phyloP scores from a whole-genome alignment of 2,329 filamentous ascomycete genomes.

The Orbilia oligospora region DNA sequence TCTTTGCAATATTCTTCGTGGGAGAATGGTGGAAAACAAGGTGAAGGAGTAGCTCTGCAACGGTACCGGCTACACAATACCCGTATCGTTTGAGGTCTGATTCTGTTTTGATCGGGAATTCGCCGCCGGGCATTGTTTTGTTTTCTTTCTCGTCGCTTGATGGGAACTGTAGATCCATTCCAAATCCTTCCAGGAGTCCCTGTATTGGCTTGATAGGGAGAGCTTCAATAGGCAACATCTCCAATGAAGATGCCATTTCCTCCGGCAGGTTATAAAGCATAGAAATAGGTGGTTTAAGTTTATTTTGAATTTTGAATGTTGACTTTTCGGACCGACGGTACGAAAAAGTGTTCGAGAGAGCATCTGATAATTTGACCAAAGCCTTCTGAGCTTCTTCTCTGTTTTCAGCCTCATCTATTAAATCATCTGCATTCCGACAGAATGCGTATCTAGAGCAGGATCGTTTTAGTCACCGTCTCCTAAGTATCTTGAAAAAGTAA shows the following conservation, averaged over 20 bases:
- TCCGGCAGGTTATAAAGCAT: slow-evolving; percentile 64
- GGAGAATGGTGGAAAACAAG: slow-evolving; percentile 75
- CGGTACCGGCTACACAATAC: slow-evolving; percentile 79
- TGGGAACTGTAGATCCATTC: slow-evolving; percentile 76
- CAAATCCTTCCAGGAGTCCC: slow-evolving; percentile 77
- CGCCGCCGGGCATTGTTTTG: background rate
- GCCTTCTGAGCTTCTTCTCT: slow-evolving; percentile 70
- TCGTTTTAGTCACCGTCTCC: slow-evolving; percentile 19
- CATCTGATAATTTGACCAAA: slow-evolving; percentile 27
- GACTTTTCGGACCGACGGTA: slow-evolving; percentile 1
- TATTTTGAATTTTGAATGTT: background rate
- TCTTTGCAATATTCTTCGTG: slow-evolving; percentile 62
- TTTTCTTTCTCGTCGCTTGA: slow-evolving; percentile 61
- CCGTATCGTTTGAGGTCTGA: slow-evolving; percentile 76
- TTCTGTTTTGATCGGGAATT: slow-evolving; percentile 74
- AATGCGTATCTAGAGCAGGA: slow-evolving; percentile 75
- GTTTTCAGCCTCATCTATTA: slow-evolving; percentile 76
- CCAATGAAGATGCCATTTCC: slow-evolving; percentile 65
- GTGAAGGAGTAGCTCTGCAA: slow-evolving; percentile 78
- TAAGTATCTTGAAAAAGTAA: background rate
- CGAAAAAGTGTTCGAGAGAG: slow-evolving; percentile 33
- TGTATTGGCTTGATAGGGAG: slow-evolving; percentile 75
- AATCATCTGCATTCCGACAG: slow-evolving; percentile 80
- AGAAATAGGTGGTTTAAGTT: slow-evolving; percentile 17
- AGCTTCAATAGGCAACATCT: slow-evolving; percentile 73